Evolutionary conservation across 2,329 filamentous ascomycete species (phyloP).

Genomic region (Hymenoscyphus scutula): DNA sequence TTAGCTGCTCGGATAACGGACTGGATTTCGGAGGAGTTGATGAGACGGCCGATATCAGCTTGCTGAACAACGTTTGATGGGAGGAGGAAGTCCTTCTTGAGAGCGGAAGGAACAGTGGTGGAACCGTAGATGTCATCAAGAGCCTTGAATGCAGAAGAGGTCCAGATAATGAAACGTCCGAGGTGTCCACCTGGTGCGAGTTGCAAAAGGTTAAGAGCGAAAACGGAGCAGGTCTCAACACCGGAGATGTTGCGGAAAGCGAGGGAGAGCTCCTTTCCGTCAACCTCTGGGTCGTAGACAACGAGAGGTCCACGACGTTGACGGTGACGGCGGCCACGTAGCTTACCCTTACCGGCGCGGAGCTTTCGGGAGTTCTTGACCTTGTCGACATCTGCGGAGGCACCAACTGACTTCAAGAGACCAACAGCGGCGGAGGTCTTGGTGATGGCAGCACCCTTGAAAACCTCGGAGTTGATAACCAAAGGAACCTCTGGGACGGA

Average conservation of each 20-base stretch:
- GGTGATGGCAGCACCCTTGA: conserved; percentile 73
- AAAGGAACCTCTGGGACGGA: conserved; percentile 94
- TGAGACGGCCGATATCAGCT: conserved; percentile 93
- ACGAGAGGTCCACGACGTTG: conserved; percentile 97
- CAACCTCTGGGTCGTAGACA: conserved; percentile 93
- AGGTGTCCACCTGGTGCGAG: conserved; percentile 98
- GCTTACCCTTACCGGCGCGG: conserved; percentile 97
- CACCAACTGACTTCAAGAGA: conserved; percentile 89
- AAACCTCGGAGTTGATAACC: conserved; percentile 87
- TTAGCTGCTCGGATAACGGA: conserved; percentile 89
- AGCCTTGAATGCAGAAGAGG: conserved; percentile 92
- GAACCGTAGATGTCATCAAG: conserved; percentile 97
- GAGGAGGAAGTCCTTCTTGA: conserved; percentile 99
- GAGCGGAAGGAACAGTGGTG: conserved; percentile 80
- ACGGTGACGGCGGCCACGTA: conserved; percentile 92
- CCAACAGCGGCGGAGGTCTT: conserved; percentile 86
- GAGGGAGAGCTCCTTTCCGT: conserved; percentile 89
- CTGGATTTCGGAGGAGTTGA: conserved; percentile 99
- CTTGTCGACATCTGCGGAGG: conserved; percentile 88
- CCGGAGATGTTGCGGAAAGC: conserved; percentile 99
- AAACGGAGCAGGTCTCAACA: conserved; percentile 94
- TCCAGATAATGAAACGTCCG: conserved; percentile 98
- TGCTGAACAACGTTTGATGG: conserved; percentile 90
- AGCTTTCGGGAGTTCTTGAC: conserved; percentile 96
- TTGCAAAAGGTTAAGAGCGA: conserved; percentile 96